Evolutionary conservation across 352 stramenopile species (phyloP).

Genomic region (Aphanomyces stellatus): DNA sequence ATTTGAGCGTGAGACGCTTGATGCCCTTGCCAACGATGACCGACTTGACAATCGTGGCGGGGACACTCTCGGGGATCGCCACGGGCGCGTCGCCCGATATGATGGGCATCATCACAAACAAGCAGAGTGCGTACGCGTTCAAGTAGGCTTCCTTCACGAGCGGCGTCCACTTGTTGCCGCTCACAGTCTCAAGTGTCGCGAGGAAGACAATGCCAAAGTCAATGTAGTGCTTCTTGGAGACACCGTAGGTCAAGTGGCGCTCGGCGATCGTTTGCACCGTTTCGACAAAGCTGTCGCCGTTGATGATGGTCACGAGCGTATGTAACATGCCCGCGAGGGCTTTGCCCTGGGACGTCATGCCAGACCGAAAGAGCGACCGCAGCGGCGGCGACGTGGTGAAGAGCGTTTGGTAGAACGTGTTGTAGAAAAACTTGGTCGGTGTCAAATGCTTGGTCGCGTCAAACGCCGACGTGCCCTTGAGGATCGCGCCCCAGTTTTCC

Average conservation of each 20-base stretch:
- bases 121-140: constrained; percentile 8
- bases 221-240: not conserved
- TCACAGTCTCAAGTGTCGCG: constrained; percentile 1
- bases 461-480: not conserved
- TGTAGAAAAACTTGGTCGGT: constrained; percentile 14
- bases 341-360: constrained; percentile 12
- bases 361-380: constrained; percentile 2
- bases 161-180: not conserved
- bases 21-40: not conserved
- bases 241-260: constrained; percentile 2
- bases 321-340: constrained; percentile 1
- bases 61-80: not conserved
- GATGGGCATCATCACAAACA: constrained; percentile 5
- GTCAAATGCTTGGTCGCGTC: not conserved
- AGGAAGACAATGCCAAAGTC: not conserved
- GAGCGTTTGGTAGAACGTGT: constrained; percentile 8
- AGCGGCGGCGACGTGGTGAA: constrained; percentile 1
- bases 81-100: not conserved
- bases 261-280: not conserved
- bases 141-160: constrained; percentile 9
- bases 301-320: not conserved
- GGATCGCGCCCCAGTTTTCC: not conserved
- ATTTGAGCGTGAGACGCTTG: not conserved
- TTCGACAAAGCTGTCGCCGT: constrained; percentile 2
- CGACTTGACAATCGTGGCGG: not conserved